These are phyloP conservation scores for Nothophoma quercina DNA, from an alignment of 2,329 filamentous ascomycete species.

Conservation along the genomic window DNA sequence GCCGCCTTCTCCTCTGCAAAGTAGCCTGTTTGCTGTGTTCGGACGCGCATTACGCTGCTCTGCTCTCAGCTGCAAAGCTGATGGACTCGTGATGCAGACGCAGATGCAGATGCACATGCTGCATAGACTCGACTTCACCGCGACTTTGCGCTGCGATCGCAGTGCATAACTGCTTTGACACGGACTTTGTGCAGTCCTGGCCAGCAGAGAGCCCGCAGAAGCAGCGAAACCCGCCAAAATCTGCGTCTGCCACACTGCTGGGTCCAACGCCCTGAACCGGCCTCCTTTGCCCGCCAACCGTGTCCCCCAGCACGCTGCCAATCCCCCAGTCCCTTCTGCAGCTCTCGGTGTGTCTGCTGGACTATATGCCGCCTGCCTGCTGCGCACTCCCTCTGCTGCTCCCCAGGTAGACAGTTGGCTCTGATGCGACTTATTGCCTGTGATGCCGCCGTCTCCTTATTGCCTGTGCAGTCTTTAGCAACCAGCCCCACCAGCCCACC, in stretches of 20 bases:
- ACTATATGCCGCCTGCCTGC: not conserved
- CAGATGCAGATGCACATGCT: not conserved
- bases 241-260: slow-evolving; percentile 2
- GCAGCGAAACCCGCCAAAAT: slow-evolving; percentile 18
- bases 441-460: too few species aligned
- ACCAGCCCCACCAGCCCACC: too few species aligned
- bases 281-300: not conserved
- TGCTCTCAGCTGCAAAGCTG: too few species aligned
- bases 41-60: too few species aligned
- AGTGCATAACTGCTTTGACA: slow-evolving; percentile 9
- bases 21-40: not conserved
- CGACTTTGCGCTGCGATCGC: not conserved
- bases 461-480: too few species aligned
- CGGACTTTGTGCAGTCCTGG: slow-evolving; percentile 7
- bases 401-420: too few species aligned
- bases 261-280: not conserved
- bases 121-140: not conserved
- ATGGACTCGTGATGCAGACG: too few species aligned
- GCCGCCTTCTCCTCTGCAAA: not conserved
- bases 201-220: slow-evolving; percentile 17
- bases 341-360: not conserved
- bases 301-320: not conserved
- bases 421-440: too few species aligned
- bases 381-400: too few species aligned
- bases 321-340: not conserved